Conservation (phyloP, 306 rosid genomes). For the Vicia villosa region DNA sequence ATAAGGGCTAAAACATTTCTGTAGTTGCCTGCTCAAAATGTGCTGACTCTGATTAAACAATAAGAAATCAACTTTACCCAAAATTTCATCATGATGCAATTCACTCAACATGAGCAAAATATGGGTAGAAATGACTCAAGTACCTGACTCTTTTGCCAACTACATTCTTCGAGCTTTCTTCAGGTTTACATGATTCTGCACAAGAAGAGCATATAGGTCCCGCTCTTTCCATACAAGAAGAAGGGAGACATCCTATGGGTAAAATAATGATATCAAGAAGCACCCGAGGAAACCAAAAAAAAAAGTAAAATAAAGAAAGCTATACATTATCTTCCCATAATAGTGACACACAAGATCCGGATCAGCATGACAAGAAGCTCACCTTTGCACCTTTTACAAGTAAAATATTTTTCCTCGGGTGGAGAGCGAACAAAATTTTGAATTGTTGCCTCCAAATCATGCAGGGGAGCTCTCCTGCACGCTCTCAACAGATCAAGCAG, state of each 20-base stretch:
- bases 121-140: slow-evolving; percentile 13
- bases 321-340: neutral
- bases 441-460: slow-evolving; percentile 68
- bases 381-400: slow-evolving; percentile 88
- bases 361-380: slow-evolving; percentile 36
- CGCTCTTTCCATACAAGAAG: slow-evolving; percentile 53
- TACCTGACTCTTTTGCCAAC: slow-evolving; percentile 61
- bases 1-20: neutral
- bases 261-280: slow-evolving; percentile 32
- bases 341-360: neutral
- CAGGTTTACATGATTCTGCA: slow-evolving; percentile 54
- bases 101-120: slow-evolving; percentile 6
- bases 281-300: slow-evolving; percentile 12
- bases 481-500: slow-evolving; percentile 75
- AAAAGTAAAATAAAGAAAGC: slow-evolving; percentile 6
- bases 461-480: slow-evolving; percentile 70
- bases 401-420: slow-evolving; percentile 64
- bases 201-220: slow-evolving; percentile 78
- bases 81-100: slow-evolving; percentile 13
- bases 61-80: slow-evolving; percentile 13
- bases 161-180: slow-evolving; percentile 40
- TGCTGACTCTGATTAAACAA: slow-evolving; percentile 6
- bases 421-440: slow-evolving; percentile 65
- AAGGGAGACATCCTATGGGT: slow-evolving; percentile 64
- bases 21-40: slow-evolving; percentile 6